Evolutionary conservation across 768 basidiomycete genomes (phyloP), one percentile per base, ranked within the genome.

Genomic region (Tylopilus plumbeoviolaceoides): DNA sequence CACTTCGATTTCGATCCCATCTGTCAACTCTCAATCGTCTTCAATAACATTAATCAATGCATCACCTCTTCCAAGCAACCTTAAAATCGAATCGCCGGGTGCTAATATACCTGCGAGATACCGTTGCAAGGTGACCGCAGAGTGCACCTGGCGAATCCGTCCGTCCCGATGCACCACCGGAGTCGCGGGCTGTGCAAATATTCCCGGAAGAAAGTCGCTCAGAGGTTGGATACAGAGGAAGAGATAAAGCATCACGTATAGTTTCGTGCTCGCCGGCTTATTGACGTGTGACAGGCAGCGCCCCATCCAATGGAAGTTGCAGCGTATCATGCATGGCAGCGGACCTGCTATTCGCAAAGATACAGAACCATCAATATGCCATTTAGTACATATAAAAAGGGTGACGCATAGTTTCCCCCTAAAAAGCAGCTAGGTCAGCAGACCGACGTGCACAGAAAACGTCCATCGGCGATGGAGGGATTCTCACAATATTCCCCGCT

Each of bases 291-390:
- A 51, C 56, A 54, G 50, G 40, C 44, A 50, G 48, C 45, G 36
- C 46, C 52, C 48, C 39, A 44, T 48, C 48, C 44, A 47, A 28
- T 48, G 44, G 55, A 48, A 31, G 41, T 55, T 28, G 57, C 57
- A 36, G 41, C 25, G 51, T 50, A 47, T 56, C 51, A 52, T 35
- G 42, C 44, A 47, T 50, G 52, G 50, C 46, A 53, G 54, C 52
- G 50, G 48, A 55, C 65, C 64, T 68, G 63, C 52, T 56, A 63
- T 61, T 58, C 54, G 56, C 63, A 61, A 53, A 51, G 45, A 49
- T 55, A 65, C 63, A 59, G 56, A 65, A 55, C 44, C 59, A 54
- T 67, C 57, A 55, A 59, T 52, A 51, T 21, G 53, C 46, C 60
- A 59, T 59, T 58, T 57, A 47, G 50, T 67, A 67, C 56, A 66